These are phyloP conservation scores for Mucor plumbeus DNA, from an alignment of 371 early-diverging fungal genomes.

Conservation along the genomic window DNA sequence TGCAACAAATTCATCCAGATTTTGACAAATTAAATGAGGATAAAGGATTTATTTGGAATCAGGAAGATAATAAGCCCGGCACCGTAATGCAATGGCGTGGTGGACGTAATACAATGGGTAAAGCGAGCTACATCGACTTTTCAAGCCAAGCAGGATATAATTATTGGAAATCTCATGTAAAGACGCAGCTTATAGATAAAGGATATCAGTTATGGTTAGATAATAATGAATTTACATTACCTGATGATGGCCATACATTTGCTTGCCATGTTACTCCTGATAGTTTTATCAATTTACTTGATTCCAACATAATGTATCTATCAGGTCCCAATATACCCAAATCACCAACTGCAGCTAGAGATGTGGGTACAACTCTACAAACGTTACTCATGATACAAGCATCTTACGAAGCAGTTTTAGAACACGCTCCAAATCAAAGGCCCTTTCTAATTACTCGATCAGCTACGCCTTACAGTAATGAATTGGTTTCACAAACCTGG, in stretches of 20 bases:
- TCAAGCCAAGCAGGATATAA: slow-evolving; percentile 52
- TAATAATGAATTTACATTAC: slow-evolving; percentile 64
- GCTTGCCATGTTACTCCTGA: slow-evolving; percentile 35
- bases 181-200: slow-evolving; percentile 45
- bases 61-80: slow-evolving; percentile 32
- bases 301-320: neutral
- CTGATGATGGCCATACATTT: slow-evolving; percentile 48
- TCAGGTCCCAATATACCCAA: slow-evolving; percentile 14
- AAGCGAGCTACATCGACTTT: slow-evolving; percentile 64
- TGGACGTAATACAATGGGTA: slow-evolving; percentile 52
- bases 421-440: slow-evolving; percentile 42
- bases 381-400: slow-evolving; percentile 65
- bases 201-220: slow-evolving; percentile 69
- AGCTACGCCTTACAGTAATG: slow-evolving; percentile 54
- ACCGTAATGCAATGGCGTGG: slow-evolving; percentile 59
- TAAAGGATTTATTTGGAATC: slow-evolving; percentile 56
- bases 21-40: slow-evolving; percentile 34
- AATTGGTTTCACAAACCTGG: slow-evolving; percentile 60
- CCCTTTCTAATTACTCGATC: slow-evolving; percentile 66
- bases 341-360: neutral
- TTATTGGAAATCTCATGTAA: slow-evolving; percentile 59
- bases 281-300: neutral
- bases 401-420: slow-evolving; percentile 58
- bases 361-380: slow-evolving; percentile 54
- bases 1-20: slow-evolving; percentile 56